phyloP scores from a whole-genome alignment of 2,329 filamentous ascomycete genomes.

The Cytospora piceae region DNA sequence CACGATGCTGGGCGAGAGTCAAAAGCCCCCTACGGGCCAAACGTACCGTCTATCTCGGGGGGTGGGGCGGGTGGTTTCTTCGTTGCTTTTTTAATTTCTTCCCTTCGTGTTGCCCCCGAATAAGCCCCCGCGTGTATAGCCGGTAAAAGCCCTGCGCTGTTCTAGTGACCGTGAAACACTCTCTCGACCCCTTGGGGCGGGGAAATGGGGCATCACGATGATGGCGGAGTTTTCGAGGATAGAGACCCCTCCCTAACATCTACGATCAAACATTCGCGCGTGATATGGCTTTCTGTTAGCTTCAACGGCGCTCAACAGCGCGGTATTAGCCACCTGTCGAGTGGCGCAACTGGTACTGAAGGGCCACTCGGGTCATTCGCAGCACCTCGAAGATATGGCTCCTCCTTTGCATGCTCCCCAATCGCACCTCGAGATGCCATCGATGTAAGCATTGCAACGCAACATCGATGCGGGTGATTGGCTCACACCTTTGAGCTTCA shows the following conservation, averaged over 20 bases:
- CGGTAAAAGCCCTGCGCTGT: background rate
- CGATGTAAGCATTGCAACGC: background rate
- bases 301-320: background rate
- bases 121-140: too few relatives aligned
- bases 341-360: background rate
- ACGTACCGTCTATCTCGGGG: too few relatives aligned
- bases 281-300: background rate
- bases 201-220: background rate
- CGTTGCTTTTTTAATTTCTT: too few relatives aligned
- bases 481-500: conserved; percentile 14
- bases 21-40: too few relatives aligned
- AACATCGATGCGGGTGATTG: conserved; percentile 10
- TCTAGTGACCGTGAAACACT: background rate
- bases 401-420: conserved; percentile 20
- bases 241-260: too few relatives aligned
- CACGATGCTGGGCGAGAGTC: too few relatives aligned
- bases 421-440: background rate
- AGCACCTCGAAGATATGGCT: conserved; percentile 19
- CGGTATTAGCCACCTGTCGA: background rate
- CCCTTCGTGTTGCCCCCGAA: too few relatives aligned
- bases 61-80: too few relatives aligned
- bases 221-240: background rate
- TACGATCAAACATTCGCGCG: background rate
- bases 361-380: conserved; percentile 20
- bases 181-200: background rate